phyloP scores from a whole-genome alignment of 2,329 filamentous ascomycete genomes.

The Aspergillus persii region DNA sequence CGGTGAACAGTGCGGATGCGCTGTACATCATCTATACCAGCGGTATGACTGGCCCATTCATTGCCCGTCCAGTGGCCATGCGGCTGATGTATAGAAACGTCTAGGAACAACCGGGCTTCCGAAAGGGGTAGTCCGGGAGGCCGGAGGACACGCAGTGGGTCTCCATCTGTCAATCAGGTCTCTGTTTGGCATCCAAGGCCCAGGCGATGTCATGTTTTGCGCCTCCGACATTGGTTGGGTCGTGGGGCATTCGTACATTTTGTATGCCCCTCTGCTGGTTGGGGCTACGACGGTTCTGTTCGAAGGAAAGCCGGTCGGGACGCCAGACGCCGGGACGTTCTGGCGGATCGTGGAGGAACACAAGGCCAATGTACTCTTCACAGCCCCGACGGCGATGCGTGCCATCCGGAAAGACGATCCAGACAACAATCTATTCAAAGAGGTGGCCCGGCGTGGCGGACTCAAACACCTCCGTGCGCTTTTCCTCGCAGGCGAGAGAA shows the following conservation, averaged over 20 bases:
- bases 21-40: conserved; percentile 92
- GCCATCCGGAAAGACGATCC: conserved; percentile 86
- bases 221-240: conserved; percentile 92
- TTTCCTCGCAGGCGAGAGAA: conserved; percentile 86
- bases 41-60: conserved; percentile 33
- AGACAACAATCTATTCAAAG: conserved; percentile 63
- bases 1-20: conserved; percentile 72
- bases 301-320: conserved; percentile 91
- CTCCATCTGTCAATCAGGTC: conserved; percentile 79
- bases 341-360: conserved; percentile 86
- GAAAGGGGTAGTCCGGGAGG: conserved; percentile 79
- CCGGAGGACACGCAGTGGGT: conserved; percentile 83
- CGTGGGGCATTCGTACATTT: conserved; percentile 80
- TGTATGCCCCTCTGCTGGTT: conserved; percentile 81
- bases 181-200: conserved; percentile 76
- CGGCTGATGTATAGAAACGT: conserved; percentile 9
- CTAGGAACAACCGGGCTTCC: conserved; percentile 73
- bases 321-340: conserved; percentile 80
- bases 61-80: neutral
- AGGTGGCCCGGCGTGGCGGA: conserved; percentile 65
- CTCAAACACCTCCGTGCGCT: conserved; percentile 70
- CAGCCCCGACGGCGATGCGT: conserved; percentile 80
- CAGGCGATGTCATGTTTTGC: conserved; percentile 77
- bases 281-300: conserved; percentile 85
- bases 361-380: conserved; percentile 79